phyloP scores from a whole-genome alignment of 345 rosid species.

The Alliaria petiolata region DNA sequence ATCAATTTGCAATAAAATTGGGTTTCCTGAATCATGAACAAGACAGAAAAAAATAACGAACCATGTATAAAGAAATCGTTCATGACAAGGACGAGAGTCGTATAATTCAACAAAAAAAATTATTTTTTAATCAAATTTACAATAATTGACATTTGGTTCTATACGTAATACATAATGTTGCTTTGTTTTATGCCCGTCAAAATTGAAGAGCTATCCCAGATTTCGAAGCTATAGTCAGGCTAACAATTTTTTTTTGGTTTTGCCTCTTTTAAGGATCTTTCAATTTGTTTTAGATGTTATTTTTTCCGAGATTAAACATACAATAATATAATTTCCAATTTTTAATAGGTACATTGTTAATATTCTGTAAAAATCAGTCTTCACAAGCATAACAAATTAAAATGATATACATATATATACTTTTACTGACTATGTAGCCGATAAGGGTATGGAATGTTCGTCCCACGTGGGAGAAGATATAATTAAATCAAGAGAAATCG shows the following conservation, averaged over 20 bases:
- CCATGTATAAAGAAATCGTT: background rate
- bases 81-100: background rate
- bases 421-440: no score
- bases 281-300: no score
- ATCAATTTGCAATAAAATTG: background rate
- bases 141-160: background rate
- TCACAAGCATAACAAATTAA: background rate
- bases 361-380: background rate
- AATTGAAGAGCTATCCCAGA: background rate
- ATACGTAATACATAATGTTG: background rate
- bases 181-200: background rate
- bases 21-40: no score
- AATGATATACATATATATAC: no score
- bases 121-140: background rate
- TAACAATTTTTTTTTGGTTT: no score
- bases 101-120: background rate
- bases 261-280: no score
- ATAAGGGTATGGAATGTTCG: constrained; percentile 10
- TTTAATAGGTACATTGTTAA: no score
- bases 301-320: no score
- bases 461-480: constrained; percentile 21
- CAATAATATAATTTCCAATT: no score
- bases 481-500: constrained; percentile 4
- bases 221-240: background rate
- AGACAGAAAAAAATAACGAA: background rate